These are phyloP conservation scores for Eimeria tenella DNA, from an alignment of 169 alveolate genomes.

Conservation along the genomic window DNA sequence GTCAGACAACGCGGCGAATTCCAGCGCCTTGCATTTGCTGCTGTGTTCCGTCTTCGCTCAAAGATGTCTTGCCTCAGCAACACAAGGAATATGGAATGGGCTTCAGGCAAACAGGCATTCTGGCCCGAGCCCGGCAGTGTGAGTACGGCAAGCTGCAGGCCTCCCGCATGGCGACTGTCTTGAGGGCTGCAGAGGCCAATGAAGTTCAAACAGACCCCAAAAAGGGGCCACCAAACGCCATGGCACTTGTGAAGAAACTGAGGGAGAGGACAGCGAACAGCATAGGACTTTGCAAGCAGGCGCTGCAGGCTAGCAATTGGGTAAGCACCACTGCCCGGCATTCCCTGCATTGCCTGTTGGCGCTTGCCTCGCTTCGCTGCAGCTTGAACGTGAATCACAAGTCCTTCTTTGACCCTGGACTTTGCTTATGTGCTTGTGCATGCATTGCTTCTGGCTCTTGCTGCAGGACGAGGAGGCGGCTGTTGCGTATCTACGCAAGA, in stretches of 20 bases:
- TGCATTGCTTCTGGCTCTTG: neutral
- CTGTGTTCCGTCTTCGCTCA: neutral
- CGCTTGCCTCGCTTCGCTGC: neutral
- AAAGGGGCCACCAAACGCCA: constrained; percentile 2
- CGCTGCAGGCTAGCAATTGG: constrained; percentile 21
- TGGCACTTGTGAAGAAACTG: constrained; percentile 10
- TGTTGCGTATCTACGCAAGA: constrained; percentile 12
- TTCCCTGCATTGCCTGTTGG: neutral
- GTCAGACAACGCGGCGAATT: constrained; percentile 2
- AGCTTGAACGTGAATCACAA: neutral
- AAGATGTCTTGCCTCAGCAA: neutral
- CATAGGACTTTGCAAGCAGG: constrained; percentile 35
- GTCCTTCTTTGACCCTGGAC: neutral
- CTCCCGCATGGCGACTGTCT: neutral
- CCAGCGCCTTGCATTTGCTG: neutral
- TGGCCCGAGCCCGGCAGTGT: neutral
- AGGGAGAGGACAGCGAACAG: constrained; percentile 37
- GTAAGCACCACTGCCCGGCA: neutral
- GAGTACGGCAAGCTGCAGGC: neutral
- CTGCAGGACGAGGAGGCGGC: constrained; percentile 52
- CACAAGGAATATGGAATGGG: too few relatives aligned
- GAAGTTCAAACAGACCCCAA: neutral
- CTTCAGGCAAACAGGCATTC: too few relatives aligned
- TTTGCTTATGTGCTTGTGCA: neutral
- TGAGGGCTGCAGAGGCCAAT: neutral